Evolutionary conservation across 768 basidiomycete species (phyloP), one percentile per base, ranked within the genome.

Genomic region (Thelephora aurantiotincta): DNA sequence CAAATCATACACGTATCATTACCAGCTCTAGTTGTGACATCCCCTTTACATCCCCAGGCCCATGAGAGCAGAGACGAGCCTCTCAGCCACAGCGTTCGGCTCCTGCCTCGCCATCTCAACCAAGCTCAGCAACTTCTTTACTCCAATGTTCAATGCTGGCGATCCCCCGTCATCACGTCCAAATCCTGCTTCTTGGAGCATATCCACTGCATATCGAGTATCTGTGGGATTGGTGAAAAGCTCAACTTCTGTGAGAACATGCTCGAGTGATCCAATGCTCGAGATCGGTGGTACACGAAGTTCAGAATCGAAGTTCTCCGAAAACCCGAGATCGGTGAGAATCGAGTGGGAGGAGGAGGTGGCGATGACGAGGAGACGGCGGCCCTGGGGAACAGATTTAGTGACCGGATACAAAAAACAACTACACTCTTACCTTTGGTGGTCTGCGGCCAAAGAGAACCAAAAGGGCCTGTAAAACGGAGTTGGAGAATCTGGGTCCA

Each of bases 31-130:
- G 26, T 30, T 30, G 26, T 9, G 26, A 30, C 26, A 30, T 30
- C 26, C 9, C 26, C 26, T 22, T 49, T 54, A 66, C 64, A 66
- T 64, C 13, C 65, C 62, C 6, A 82, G 57, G 9, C 72, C 78
- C 67, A 85, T 71, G 47, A 89, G 60, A 34, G 76, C 78, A 43
- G 68, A 71, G 48, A 72, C 73, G 50, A 91, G 63, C 50, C 87
- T 71, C 57, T 82, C 78, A 23, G 77, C 86, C 13, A 80, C 83
- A 51, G 78, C 81, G 44, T 87, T 80, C 1, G 89, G 89, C 58
- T 96, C 94, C 66, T 98, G 96, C 57, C 94, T 73, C 43, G 93
- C 88, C 93, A 96, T 97, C 72, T 99, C 96, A 16, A 93, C 72
- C 48, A 86, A 73, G 50, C 81, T 89, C 59, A 99, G 62, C 61